Conservation (phyloP, 1,284 basidiomycete species). For the Golubevia sp. region DNA sequence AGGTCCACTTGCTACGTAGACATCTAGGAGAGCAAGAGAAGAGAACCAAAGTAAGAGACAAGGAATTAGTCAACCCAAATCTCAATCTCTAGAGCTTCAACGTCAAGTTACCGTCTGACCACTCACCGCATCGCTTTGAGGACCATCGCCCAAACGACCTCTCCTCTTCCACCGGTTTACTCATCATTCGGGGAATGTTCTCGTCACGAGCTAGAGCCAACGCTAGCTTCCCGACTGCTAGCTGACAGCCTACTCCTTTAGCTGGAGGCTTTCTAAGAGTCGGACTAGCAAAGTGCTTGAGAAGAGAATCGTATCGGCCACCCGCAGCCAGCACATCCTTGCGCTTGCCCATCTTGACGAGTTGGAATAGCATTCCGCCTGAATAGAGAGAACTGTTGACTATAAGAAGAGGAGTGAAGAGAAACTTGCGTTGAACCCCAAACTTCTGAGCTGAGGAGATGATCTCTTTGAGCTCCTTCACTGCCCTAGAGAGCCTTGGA, state of each 20-base stretch:
- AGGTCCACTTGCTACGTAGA: slow-evolving; percentile 49
- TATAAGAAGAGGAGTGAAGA: slow-evolving; percentile 74
- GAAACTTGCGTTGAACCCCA: slow-evolving; percentile 70
- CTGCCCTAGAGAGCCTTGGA: slow-evolving; percentile 21
- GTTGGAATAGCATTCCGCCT: slow-evolving; percentile 76
- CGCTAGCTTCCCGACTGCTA: slow-evolving; percentile 79
- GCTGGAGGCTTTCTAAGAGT: slow-evolving; percentile 63
- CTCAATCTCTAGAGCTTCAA: background rate
- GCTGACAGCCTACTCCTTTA: slow-evolving; percentile 76
- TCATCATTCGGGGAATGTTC: slow-evolving; percentile 71
- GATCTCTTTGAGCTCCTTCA: slow-evolving; percentile 69
- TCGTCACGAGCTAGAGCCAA: slow-evolving; percentile 74
- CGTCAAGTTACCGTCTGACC: background rate
- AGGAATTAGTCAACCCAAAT: no score
- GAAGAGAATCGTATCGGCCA: slow-evolving; percentile 78
- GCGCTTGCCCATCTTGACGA: slow-evolving; percentile 72
- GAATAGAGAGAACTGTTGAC: slow-evolving; percentile 69
- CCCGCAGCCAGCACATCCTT: slow-evolving; percentile 77
- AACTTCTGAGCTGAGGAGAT: slow-evolving; percentile 70
- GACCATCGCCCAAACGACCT: slow-evolving; percentile 85
- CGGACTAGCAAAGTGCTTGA: slow-evolving; percentile 70
- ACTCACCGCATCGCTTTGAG: slow-evolving; percentile 81
- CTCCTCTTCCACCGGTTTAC: slow-evolving; percentile 71
- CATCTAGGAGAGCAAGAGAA: no score
- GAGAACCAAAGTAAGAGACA: no score